Evolutionary conservation across 2,329 filamentous ascomycete genomes (phyloP).

Genomic region (Blastomyces parvus): DNA sequence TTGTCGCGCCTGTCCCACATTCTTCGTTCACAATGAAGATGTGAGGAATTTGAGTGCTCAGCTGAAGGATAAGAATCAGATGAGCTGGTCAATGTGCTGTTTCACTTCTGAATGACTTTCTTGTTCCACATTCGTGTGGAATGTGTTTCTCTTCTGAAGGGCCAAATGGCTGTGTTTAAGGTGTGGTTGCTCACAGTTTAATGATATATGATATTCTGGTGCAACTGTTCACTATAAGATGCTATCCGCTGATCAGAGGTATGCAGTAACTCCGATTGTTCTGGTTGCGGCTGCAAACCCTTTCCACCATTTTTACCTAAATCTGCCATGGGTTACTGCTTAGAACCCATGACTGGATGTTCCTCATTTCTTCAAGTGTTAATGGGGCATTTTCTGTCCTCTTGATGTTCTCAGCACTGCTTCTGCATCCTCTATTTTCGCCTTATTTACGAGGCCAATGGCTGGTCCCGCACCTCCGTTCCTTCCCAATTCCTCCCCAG

Average conservation of each 20-base stretch:
- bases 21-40: not conserved
- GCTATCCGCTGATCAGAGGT: not conserved
- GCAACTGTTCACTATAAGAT: not conserved
- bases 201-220: not conserved
- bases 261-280: not conserved
- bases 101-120: not conserved
- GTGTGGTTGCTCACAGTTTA: not conserved
- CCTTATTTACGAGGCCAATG: not conserved
- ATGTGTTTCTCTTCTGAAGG: not conserved
- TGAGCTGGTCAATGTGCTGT: not conserved
- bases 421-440: not conserved
- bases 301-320: not conserved
- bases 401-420: not conserved
- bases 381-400: not conserved
- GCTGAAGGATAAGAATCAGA: not conserved
- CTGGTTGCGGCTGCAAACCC: not conserved
- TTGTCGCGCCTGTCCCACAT: not conserved
- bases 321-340: not conserved
- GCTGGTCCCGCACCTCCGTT: not conserved
- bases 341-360: not conserved
- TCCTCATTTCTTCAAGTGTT: not conserved
- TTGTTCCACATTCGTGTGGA: not conserved
- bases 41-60: not conserved
- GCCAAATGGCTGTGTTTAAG: not conserved
- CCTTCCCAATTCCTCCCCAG: not conserved